These are phyloP conservation scores for Lithocarpus polystachyus DNA, from an alignment of 306 rosid genomes.

Conservation along the genomic window DNA sequence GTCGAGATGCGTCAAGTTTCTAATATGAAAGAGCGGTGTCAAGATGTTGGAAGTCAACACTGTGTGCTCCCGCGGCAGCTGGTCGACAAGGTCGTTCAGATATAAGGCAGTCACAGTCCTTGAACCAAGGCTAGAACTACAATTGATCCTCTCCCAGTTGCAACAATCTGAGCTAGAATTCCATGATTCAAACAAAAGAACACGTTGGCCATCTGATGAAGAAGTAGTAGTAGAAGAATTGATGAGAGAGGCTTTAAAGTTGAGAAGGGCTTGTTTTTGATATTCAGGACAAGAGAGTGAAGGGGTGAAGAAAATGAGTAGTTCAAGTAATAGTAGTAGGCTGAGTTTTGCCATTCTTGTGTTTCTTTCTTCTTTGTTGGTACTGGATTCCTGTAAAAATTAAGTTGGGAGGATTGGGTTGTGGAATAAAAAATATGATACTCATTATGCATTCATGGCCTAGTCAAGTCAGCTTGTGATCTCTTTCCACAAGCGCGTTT, in stretches of 20 bases:
- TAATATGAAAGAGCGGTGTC: constrained; percentile 4
- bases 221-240: not conserved
- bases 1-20: constrained; percentile 20
- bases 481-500: too few species aligned
- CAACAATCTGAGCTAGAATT: too few species aligned
- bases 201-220: not conserved
- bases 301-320: constrained; percentile 10
- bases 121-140: not conserved
- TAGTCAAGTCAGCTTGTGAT: too few species aligned
- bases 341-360: not conserved
- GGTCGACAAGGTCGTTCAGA: not conserved
- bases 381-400: too few species aligned
- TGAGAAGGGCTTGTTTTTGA: constrained; percentile 3
- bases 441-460: too few species aligned
- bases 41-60: constrained; percentile 1
- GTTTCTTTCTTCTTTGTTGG: too few species aligned
- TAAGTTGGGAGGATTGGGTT: too few species aligned
- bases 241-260: constrained; percentile 8
- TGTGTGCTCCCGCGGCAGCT: not conserved
- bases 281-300: constrained; percentile 11
- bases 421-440: too few species aligned
- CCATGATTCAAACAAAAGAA: constrained; percentile 11
- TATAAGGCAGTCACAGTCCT: not conserved
- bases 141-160: constrained; percentile 19
- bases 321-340: not conserved